phyloP scores from a whole-genome alignment of 2,329 filamentous ascomycete species.

The Epichloe uncinata region DNA sequence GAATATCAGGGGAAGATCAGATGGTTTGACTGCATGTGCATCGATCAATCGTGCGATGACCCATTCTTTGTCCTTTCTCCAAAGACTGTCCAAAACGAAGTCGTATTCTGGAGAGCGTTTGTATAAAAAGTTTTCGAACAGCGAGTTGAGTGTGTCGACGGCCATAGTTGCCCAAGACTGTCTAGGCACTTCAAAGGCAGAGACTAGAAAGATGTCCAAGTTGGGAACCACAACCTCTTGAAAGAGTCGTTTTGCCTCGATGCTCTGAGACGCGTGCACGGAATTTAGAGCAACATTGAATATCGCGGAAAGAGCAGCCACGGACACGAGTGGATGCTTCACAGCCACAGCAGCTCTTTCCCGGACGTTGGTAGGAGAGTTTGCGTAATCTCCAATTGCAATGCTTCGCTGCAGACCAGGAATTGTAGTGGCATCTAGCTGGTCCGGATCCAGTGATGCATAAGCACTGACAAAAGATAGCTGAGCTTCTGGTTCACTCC shows the following conservation, averaged over 20 bases:
- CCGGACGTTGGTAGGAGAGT: slow-evolving; percentile 34
- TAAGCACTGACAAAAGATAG: slow-evolving; percentile 89
- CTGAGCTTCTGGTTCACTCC: slow-evolving; percentile 77
- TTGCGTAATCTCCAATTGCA: slow-evolving; percentile 41
- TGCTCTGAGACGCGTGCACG: slow-evolving; percentile 45
- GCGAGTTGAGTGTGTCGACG: slow-evolving; percentile 58
- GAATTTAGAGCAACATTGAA: slow-evolving; percentile 52
- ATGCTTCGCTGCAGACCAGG: slow-evolving; percentile 72
- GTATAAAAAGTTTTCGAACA: slow-evolving; percentile 73
- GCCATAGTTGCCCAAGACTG: slow-evolving; percentile 61
- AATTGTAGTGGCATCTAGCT: slow-evolving; percentile 75
- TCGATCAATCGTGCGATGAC: slow-evolving; percentile 69
- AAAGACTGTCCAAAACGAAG: slow-evolving; percentile 82
- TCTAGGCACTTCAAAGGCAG: slow-evolving; percentile 62
- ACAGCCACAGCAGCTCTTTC: slow-evolving; percentile 49
- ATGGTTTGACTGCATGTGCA: slow-evolving; percentile 64
- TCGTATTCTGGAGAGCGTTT: slow-evolving; percentile 67
- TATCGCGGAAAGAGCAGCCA: slow-evolving; percentile 63
- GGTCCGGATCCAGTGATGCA: slow-evolving; percentile 57
- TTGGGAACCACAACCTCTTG: slow-evolving; percentile 58
- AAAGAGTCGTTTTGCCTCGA: slow-evolving; percentile 51
- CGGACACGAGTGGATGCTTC: slow-evolving; percentile 77
- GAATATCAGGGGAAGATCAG: slow-evolving; percentile 29
- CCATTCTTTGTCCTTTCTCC: slow-evolving; percentile 83
- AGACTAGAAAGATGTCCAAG: slow-evolving; percentile 65